These are phyloP conservation scores for Syzygium syzygioides DNA, from an alignment of 441 rosid species.

Conservation along the genomic window DNA sequence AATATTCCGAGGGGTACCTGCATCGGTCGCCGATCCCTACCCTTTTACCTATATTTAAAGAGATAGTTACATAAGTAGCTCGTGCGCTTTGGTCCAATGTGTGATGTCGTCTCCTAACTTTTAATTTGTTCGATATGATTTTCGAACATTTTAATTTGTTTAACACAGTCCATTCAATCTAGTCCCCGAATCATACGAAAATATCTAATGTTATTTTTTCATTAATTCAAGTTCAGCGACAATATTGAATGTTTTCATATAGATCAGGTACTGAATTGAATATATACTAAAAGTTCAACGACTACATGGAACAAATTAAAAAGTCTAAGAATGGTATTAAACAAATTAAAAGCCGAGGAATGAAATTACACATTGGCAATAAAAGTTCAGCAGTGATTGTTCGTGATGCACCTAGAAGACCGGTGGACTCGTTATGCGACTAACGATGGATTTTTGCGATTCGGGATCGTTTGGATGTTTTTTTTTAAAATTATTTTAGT, in stretches of 20 bases:
- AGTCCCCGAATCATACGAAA: too few relatives aligned
- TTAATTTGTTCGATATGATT: rapidly evolving
- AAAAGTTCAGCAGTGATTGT: too few relatives aligned
- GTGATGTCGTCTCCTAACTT: rapidly evolving
- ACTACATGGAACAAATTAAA: rapidly evolving
- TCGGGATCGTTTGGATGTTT: too few relatives aligned
- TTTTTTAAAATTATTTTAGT: too few relatives aligned
- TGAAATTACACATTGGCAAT: rapidly evolving
- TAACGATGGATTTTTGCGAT: too few relatives aligned
- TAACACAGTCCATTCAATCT: too few relatives aligned
- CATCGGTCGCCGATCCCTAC: rapidly evolving
- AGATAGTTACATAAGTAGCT: too few relatives aligned
- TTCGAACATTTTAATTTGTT: rapidly evolving
- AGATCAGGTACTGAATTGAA: rapidly evolving
- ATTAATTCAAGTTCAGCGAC: too few relatives aligned
- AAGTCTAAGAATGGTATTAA: rapidly evolving
- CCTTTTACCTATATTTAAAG: neutral
- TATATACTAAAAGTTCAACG: rapidly evolving
- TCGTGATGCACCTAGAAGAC: too few relatives aligned
- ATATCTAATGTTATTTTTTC: rapidly evolving
- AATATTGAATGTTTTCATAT: too few relatives aligned
- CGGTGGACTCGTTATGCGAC: too few relatives aligned
- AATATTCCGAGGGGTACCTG: rapidly evolving
- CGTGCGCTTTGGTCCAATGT: rapidly evolving
- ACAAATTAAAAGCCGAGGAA: too few relatives aligned